Conservation (phyloP, 2,329 filamentous ascomycete genomes). For the Ophiostoma australiae region DNA sequence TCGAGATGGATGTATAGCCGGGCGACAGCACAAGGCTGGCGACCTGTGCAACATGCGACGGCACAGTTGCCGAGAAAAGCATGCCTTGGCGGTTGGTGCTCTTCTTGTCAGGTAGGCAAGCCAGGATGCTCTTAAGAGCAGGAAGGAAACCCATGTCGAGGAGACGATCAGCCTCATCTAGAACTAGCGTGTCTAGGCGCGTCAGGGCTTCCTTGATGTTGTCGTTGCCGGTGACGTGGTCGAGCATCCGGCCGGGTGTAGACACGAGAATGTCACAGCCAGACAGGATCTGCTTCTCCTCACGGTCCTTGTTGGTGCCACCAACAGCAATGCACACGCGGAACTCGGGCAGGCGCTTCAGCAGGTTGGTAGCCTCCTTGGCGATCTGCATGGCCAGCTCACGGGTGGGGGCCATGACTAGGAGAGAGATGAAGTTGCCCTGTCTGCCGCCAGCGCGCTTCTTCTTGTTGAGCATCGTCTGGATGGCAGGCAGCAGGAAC, state of each 20-base stretch:
- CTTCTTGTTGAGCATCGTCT: slow-evolving; percentile 58
- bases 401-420: slow-evolving; percentile 67
- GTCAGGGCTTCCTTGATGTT: slow-evolving; percentile 62
- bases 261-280: slow-evolving; percentile 78
- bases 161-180: slow-evolving; percentile 77
- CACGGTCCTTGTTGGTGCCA: slow-evolving; percentile 67
- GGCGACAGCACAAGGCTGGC: slow-evolving; percentile 63
- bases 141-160: slow-evolving; percentile 83
- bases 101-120: slow-evolving; percentile 59
- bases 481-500: slow-evolving; percentile 77
- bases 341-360: slow-evolving; percentile 68
- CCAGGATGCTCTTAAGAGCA: slow-evolving; percentile 70
- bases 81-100: slow-evolving; percentile 63
- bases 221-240: slow-evolving; percentile 71
- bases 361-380: slow-evolving; percentile 64
- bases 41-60: slow-evolving; percentile 70
- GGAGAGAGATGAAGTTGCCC: slow-evolving; percentile 47
- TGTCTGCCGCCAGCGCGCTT: slow-evolving; percentile 28
- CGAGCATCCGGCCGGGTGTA: slow-evolving; percentile 72
- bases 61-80: slow-evolving; percentile 82
- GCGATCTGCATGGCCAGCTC: slow-evolving; percentile 67
- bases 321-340: slow-evolving; percentile 75
- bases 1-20: slow-evolving; percentile 76
- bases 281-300: slow-evolving; percentile 63
- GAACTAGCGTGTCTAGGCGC: slow-evolving; percentile 69